Conservation (phyloP, 768 basidiomycete species). For the Kwoniella sp. region DNA sequence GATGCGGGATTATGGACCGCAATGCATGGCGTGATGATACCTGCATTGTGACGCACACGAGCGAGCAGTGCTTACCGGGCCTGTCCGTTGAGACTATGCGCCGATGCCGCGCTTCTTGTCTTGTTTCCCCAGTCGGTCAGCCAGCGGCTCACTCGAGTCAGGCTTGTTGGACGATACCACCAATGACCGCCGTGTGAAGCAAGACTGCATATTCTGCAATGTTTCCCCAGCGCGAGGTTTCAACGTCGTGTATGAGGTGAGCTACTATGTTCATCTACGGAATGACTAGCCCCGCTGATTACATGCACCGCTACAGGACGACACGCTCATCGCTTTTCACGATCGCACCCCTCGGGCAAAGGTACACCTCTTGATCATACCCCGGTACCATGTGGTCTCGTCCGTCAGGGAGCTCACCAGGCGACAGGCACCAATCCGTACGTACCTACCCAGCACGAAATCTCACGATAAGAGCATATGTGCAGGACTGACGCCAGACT, state of each 20-base stretch:
- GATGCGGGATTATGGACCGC: no score
- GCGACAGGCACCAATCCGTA: constrained; percentile 36
- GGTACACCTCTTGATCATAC: constrained; percentile 42
- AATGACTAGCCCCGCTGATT: background rate
- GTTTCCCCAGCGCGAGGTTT: constrained; percentile 38
- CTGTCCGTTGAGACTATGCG: no score
- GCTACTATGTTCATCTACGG: background rate
- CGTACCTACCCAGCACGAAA: background rate
- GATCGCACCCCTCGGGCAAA: constrained; percentile 42
- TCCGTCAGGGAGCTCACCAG: constrained; percentile 28
- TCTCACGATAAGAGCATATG: background rate
- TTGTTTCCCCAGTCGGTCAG: constrained; percentile 4
- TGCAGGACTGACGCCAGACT: no score
- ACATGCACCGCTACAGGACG: constrained; percentile 18
- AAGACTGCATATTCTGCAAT: constrained; percentile 43
- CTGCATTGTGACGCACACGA: no score
- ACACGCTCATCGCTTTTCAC: constrained; percentile 42
- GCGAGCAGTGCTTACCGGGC: no score
- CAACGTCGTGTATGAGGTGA: constrained; percentile 32
- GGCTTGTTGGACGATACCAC: background rate
- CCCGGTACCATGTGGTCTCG: constrained; percentile 34
- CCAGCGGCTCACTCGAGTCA: no score
- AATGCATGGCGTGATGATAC: no score
- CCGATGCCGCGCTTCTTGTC: constrained; percentile 5
- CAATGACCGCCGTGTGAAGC: background rate